phyloP scores from a whole-genome alignment of 768 basidiomycete species.

The Strobilomyces echinocephalus region DNA sequence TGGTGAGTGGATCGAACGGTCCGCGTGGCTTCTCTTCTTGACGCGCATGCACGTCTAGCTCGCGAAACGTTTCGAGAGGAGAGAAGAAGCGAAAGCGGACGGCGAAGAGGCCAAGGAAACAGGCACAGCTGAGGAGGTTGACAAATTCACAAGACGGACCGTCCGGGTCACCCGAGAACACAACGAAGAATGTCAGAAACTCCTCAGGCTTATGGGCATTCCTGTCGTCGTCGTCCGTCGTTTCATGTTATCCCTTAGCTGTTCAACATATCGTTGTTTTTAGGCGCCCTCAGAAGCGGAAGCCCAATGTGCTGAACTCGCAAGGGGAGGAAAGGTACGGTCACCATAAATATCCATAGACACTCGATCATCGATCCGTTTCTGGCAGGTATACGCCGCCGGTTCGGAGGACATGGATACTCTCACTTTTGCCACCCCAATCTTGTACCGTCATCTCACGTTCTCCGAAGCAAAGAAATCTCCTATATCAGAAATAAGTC shows the following conservation, averaged over 20 bases:
- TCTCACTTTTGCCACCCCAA: slow-evolving; percentile 88
- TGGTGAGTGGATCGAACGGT: slow-evolving; percentile 53
- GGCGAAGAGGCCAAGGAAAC: slow-evolving; percentile 96
- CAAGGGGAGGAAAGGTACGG: slow-evolving; percentile 84
- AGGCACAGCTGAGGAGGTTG: slow-evolving; percentile 90
- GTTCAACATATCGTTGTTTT: not conserved
- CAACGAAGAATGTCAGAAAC: slow-evolving; percentile 87
- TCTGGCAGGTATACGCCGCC: slow-evolving; percentile 81
- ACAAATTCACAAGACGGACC: slow-evolving; percentile 81
- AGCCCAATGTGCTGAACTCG: slow-evolving; percentile 97
- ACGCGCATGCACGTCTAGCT: slow-evolving; percentile 47
- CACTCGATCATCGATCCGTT: not conserved
- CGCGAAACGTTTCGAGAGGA: slow-evolving; percentile 88
- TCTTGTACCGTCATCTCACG: slow-evolving; percentile 91
- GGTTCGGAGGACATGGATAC: slow-evolving; percentile 99
- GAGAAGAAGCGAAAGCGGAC: slow-evolving; percentile 91
- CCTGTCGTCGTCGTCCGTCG: slow-evolving; percentile 81
- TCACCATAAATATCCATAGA: not conserved
- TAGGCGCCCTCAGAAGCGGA: slow-evolving; percentile 99
- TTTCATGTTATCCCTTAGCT: not conserved
- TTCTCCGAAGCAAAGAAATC: slow-evolving; percentile 98
- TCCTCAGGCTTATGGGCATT: slow-evolving; percentile 94
- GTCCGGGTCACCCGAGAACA: slow-evolving; percentile 95
- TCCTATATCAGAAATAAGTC: slow-evolving; percentile 89
- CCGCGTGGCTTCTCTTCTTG: not conserved